Base-by-base conservation (phyloP, 805 yeast species). In the Lachancea kluyveri region DNA sequence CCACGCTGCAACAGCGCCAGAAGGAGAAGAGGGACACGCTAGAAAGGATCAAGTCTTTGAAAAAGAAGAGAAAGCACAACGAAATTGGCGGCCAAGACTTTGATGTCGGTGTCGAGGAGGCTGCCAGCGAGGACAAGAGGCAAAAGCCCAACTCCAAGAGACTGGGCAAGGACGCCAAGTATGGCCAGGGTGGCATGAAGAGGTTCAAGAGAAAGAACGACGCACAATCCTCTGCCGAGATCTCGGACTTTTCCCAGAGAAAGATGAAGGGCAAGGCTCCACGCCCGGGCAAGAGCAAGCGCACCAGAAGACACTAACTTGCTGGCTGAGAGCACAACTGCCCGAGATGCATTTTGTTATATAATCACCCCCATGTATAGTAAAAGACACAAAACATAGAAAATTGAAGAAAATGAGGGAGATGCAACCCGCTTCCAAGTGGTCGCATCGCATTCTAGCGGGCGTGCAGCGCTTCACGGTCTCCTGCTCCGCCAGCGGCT, bases 31-130 rank as follows among this genome's bases (percentile, higher is more conserved):
- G 74, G 54, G 95, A 86, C 15, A 78, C 95, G 13, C 62, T 90
- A 45, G 95, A 88, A 15, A 83, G 81, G 66, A 85, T 90, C 60
- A 88, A 87, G 62, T 70, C 83, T n/a, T 72, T 92, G 52, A 86
- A 85, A 72, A 79, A 82, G 57, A 88, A 86, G 75, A 77, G 95
- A 65, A 77, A 77, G 50, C 72, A 75, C 41, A 75, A 78, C 43
- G 95, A 82, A 45, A 72, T 84, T 39, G 64, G 44, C 25, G 50
- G 42, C 21, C 50, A 42, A 22, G 67, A 70, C 28, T 88, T 90
- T 60, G 86, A 83, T 54, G 81, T 90, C 48, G 96, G 95, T 26
- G 72, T 90, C 44, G 96, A 88, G 62, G 96, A 88, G 59, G 77
- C 77, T 30, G 69, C 71, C 13, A 64, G 62, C 30, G 75, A 72